Evolutionary conservation across 768 basidiomycete species (phyloP).

Genomic region (Tulasnella sp.): DNA sequence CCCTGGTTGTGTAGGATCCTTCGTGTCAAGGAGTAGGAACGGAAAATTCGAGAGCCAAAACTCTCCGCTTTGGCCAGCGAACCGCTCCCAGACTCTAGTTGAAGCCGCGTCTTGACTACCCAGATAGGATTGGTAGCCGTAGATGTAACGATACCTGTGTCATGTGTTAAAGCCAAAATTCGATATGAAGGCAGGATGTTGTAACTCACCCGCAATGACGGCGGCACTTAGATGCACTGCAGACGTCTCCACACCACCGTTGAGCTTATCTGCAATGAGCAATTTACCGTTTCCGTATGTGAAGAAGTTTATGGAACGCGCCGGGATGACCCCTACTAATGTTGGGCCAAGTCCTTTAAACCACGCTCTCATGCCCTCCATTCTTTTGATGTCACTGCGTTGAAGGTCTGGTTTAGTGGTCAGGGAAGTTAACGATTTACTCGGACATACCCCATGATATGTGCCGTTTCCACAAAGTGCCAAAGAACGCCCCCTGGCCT

Average conservation of each 20-base stretch:
- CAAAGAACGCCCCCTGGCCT: conserved; percentile 51
- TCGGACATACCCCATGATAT: conserved; percentile 68
- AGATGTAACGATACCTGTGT: conserved; percentile 67
- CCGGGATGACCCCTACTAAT: conserved; percentile 87
- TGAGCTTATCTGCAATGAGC: conserved; percentile 70
- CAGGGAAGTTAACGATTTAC: not conserved
- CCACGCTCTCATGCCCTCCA: conserved; percentile 78
- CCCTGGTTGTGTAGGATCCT: conserved; percentile 35
- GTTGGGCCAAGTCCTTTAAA: conserved; percentile 94
- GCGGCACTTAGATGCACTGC: conserved; percentile 80
- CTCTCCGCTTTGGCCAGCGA: conserved; percentile 6
- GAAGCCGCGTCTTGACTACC: conserved; percentile 96
- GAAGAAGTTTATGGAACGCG: conserved; percentile 95
- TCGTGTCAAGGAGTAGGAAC: conserved; percentile 4
- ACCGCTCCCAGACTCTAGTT: conserved; percentile 40
- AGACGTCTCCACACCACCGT: conserved; percentile 67
- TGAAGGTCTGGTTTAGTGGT: not conserved
- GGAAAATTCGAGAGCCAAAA: conserved; percentile 19
- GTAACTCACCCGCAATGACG: conserved; percentile 42
- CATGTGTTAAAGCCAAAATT: not conserved
- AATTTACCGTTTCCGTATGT: conserved; percentile 95
- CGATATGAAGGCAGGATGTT: not conserved
- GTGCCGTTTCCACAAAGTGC: conserved; percentile 90
- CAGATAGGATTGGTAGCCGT: conserved; percentile 96
- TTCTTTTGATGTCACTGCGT: conserved; percentile 66